Evolutionary conservation across 192 early-diverging fungal species (phyloP), one percentile per base, ranked within the genome.

Genomic region (Backusella liffmaniae): DNA sequence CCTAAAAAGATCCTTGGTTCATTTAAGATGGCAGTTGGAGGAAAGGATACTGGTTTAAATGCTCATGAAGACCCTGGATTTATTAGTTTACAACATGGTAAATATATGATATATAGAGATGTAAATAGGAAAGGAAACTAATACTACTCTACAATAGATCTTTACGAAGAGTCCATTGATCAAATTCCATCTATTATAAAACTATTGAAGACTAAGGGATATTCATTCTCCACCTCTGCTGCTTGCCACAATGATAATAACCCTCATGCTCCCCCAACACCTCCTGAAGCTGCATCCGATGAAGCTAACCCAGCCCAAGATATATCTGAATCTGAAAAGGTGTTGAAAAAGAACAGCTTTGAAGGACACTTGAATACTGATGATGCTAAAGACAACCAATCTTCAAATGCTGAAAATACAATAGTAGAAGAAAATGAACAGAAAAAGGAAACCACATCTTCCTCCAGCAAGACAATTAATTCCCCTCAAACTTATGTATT

Each of bases 41-140:
- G 67, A 4, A 37, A 42, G 9, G 59, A 71, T 8, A 81, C 80
- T 41, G 76, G 72, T 16, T 56, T 77, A 10, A 81, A 81, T 66
- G 56, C 73, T 30, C 72, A 81, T 67, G 73, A 77, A 10, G 80
- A 81, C 36, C 73, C 73, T 46, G 80, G 80, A 29, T 81, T 77
- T 42, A 81, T 81, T 65, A 81, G 80, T 59, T 68, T 81, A 16
- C 80, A 81, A 21, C 80, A 81, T 29, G 80, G 80, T 77, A 81
- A 75, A 16, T 32, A 46, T 21, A 59, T 59, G 0, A n/a, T 49
- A n/a, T n/a, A 62, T 23, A 4, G 0, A 12, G 8, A 23, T 56
- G 3, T 8, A 62, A 29, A 29, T 1, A 62, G 3, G 1, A 26
- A 62, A 26, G 8, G 9, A 62, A 12, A 4, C 12, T 29, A 62